A percentile compares a stretch with the other conserved stretches of the same genome.
These are phyloP conservation scores for Aureobasidium sp. DNA, from an alignment of 2,329 filamentous ascomycete genomes.

Conservation along the genomic window DNA sequence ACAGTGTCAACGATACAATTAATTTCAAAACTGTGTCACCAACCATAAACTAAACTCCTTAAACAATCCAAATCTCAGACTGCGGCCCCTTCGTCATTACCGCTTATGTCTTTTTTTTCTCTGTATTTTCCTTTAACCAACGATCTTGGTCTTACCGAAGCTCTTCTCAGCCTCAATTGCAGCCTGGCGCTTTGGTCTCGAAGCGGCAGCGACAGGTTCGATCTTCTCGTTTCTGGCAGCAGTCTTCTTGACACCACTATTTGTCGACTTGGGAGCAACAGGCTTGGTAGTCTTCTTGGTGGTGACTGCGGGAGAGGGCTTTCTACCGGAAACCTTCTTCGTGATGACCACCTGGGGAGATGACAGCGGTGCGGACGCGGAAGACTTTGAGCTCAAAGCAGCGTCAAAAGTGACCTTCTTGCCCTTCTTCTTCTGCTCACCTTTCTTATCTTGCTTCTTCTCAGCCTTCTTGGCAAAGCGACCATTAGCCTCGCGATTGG, in stretches of 20 bases:
- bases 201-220: background rate
- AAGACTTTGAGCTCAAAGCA: background rate
- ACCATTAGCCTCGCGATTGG: background rate
- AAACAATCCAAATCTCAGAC: no score
- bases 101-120: background rate
- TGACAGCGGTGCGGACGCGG: background rate
- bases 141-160: background rate
- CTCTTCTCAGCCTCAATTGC: background rate
- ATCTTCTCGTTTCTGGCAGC: background rate
- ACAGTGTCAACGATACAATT: background rate
- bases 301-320: background rate
- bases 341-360: background rate
- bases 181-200: background rate
- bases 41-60: background rate
- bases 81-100: background rate
- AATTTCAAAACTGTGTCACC: background rate
- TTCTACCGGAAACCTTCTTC: background rate
- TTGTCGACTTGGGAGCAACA: background rate
- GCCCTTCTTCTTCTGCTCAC: background rate
- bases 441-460: background rate
- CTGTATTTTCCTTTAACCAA: background rate
- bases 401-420: background rate
- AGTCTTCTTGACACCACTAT: background rate
- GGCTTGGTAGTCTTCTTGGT: background rate
- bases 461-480: background rate